Percentiles rank a stretch among this genome's conserved stretches.
Conservation (phyloP, 1,284 basidiomycete genomes). For the Fomitopsis pinicola region DNA sequence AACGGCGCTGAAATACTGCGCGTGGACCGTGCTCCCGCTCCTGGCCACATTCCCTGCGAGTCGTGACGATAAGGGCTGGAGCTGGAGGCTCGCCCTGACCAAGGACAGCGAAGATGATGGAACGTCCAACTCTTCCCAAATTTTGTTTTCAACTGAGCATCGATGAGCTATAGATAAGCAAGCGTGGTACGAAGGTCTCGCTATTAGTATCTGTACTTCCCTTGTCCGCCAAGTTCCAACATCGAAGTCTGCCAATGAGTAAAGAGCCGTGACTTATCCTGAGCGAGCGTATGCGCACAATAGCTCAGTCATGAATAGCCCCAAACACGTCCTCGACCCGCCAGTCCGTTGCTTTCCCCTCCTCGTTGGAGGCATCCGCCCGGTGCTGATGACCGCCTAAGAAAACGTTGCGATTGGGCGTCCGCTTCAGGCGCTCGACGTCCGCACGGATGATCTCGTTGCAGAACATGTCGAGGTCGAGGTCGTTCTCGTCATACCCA, state of each 20-base stretch:
- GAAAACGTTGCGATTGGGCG: slow-evolving; percentile 45
- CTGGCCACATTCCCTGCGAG: too few relatives aligned
- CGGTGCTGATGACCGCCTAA: slow-evolving; percentile 23
- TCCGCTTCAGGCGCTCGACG: slow-evolving; percentile 42
- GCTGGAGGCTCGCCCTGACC: too few relatives aligned
- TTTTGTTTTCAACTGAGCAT: too few relatives aligned
- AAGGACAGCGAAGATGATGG: too few relatives aligned
- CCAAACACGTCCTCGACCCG: slow-evolving; percentile 20
- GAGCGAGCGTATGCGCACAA: neutral
- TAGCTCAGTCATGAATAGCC: slow-evolving; percentile 3
- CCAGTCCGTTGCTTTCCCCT: slow-evolving; percentile 7
- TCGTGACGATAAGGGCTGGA: too few relatives aligned
- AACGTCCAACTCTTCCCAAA: too few relatives aligned
- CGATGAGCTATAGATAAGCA: neutral
- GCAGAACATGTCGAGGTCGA: slow-evolving; percentile 61
- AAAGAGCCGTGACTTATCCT: neutral
- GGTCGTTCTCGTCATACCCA: slow-evolving; percentile 41
- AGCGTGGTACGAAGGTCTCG: neutral
- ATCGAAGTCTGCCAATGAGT: neutral
- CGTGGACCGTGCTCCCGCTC: too few relatives aligned
- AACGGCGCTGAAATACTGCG: too few relatives aligned
- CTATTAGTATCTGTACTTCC: neutral
- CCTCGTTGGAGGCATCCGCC: neutral
- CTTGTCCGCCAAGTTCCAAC: neutral
- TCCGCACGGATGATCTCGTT: slow-evolving; percentile 47